Evolutionary conservation across 2,329 filamentous ascomycete species (phyloP).

Genomic region (Penicillium sp.): DNA sequence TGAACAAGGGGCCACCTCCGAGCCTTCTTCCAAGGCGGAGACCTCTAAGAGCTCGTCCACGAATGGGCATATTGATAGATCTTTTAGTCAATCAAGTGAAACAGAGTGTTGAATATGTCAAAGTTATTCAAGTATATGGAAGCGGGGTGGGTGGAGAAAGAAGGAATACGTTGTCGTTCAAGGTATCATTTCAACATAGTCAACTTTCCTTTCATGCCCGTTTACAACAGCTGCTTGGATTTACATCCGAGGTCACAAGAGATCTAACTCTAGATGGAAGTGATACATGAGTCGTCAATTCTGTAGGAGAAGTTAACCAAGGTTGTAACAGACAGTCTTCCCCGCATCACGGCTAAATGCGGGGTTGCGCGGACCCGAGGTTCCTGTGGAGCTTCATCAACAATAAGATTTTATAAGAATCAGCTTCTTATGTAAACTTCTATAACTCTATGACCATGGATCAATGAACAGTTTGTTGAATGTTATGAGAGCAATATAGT

Average conservation of each 20-base stretch:
- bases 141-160: too few species aligned
- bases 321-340: neutral
- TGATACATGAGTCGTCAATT: neutral
- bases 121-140: too few species aligned
- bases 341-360: neutral
- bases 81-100: neutral
- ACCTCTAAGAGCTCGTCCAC: conserved; percentile 2
- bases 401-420: too few species aligned
- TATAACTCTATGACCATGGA: too few species aligned
- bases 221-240: neutral
- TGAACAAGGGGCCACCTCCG: neutral
- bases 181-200: too few species aligned
- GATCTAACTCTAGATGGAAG: neutral
- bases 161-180: too few species aligned
- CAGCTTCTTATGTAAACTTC: too few species aligned
- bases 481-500: too few species aligned
- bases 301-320: neutral
- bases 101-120: neutral
- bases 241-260: neutral
- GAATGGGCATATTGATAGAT: conserved; percentile 12
- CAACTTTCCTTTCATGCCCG: too few species aligned
- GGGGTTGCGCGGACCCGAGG: neutral
- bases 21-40: conserved; percentile 4
- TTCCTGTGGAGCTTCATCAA: neutral
- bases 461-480: too few species aligned